phyloP scores from a whole-genome alignment of 2,329 filamentous ascomycete genomes.

The Dothideomycetidae sp. region DNA sequence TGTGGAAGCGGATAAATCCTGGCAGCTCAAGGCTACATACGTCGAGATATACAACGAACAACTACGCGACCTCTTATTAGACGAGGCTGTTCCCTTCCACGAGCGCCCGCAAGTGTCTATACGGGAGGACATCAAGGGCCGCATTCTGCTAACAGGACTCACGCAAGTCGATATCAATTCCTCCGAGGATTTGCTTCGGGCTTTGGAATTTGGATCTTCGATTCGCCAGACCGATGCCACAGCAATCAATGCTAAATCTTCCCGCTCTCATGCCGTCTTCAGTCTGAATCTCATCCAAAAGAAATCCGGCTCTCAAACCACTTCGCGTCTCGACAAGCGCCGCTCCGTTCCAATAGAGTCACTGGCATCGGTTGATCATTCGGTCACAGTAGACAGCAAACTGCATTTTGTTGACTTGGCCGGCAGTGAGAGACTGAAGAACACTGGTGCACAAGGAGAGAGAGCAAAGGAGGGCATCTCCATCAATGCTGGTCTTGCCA shows the following conservation, averaged over 20 bases:
- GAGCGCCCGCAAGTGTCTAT: constrained; percentile 78
- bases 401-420: constrained; percentile 96
- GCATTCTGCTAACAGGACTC: constrained; percentile 83
- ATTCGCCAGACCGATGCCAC: constrained; percentile 96
- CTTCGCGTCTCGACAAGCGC: constrained; percentile 53
- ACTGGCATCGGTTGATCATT: constrained; percentile 49
- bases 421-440: constrained; percentile 91
- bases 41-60: constrained; percentile 90
- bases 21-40: constrained; percentile 75
- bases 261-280: constrained; percentile 93
- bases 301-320: constrained; percentile 43
- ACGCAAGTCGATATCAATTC: constrained; percentile 81
- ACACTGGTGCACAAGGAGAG: constrained; percentile 89
- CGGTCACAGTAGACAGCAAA: constrained; percentile 90
- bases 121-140: constrained; percentile 84
- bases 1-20: constrained; percentile 51
- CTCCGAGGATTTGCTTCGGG: constrained; percentile 77
- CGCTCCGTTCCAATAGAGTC: constrained; percentile 75
- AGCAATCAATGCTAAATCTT: constrained; percentile 94
- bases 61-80: constrained; percentile 72
- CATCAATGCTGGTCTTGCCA: constrained; percentile 91
- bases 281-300: constrained; percentile 86
- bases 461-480: constrained; percentile 92
- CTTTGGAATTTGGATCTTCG: constrained; percentile 79
- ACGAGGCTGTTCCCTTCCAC: constrained; percentile 51